phyloP scores from a whole-genome alignment of 2,329 filamentous ascomycete genomes.

The Verticillium albo-atrum region DNA sequence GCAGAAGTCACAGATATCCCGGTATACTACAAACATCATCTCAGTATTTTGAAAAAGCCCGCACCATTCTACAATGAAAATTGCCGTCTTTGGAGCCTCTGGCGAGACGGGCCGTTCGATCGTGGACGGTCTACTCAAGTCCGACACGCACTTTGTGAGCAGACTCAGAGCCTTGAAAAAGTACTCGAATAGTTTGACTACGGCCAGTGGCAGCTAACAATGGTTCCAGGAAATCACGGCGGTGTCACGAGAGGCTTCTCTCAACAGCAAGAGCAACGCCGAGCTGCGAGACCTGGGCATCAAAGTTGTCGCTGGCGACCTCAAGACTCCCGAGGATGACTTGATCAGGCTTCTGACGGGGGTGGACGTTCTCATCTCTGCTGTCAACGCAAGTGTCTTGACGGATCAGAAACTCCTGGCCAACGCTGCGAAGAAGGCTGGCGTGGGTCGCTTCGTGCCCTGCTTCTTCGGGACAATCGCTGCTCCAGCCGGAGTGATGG shows the following conservation, averaged over 20 bases:
- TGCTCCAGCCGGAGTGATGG: constrained; percentile 27
- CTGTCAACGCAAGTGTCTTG: constrained; percentile 27
- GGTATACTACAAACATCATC: too few relatives aligned
- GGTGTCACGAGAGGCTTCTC: constrained; percentile 39
- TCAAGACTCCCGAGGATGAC: constrained; percentile 32
- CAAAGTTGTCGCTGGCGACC: constrained; percentile 35
- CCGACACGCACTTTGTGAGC: constrained; percentile 21
- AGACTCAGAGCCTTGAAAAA: background rate
- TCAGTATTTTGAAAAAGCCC: too few relatives aligned
- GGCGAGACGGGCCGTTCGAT: constrained; percentile 35
- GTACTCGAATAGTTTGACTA: background rate
- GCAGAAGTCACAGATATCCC: too few relatives aligned
- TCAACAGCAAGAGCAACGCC: constrained; percentile 35
- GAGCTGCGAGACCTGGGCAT: constrained; percentile 36
- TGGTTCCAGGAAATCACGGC: constrained; percentile 37
- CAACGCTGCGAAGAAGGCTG: constrained; percentile 41
- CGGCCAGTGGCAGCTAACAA: background rate
- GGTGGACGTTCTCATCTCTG: constrained; percentile 40
- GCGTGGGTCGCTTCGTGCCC: constrained; percentile 48
- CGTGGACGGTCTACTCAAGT: constrained; percentile 28
- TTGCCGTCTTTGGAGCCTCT: constrained; percentile 32
- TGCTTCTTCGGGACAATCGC: constrained; percentile 41
- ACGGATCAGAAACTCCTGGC: constrained; percentile 39
- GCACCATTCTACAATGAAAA: constrained; percentile 13
- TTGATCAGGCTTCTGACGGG: constrained; percentile 35